Base-by-base conservation (phyloP, 148 eudicot genomes). In the Chenopodium formosanum region DNA sequence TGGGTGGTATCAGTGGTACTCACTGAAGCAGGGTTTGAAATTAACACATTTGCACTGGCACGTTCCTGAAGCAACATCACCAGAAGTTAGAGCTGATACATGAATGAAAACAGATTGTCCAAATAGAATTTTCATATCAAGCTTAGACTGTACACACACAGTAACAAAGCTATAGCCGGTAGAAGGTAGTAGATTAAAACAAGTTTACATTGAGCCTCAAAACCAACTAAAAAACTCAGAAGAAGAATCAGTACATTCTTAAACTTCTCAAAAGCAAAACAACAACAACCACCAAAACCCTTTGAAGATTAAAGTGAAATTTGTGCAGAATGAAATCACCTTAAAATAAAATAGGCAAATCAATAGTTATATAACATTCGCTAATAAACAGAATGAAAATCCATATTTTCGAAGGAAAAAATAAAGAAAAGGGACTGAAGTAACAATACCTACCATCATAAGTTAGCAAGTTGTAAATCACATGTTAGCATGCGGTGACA, bases 41-140 rank as follows among this genome's bases (percentile, higher is more conserved):
- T 62, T 5, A 62, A 23, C 62, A 56, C 22, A 12, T 17, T 56
- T 7, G 25, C n/a, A 2, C 23, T 67, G 75, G 79, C 76, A 56
- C 70, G 70, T 75, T 66, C 85, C 85, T 83, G 27, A 50, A 66
- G 19, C 8, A 73, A 22, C 14, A 62, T 14, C 2, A 19, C 62
- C 34, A 74, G 13, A 48, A 32, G 44, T 62, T 17, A 62, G 71
- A 60, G 17, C 16, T 7, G 10, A 73, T 31, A 40, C 25, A 62
- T 62, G 10, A 11, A 64, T n/a, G 11, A 62, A 10, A 9, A 47
- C 75, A 22, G 32, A 73, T 44, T 6, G 47, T 47, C 58, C 27
- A 50, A 74, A 5, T 25, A 4, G 4, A n/a, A 73, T 2, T 40
- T 40, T 11, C 13, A 73, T 40, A 19, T 4, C 22, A 23, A 37